phyloP scores from a whole-genome alignment of 1,284 basidiomycete genomes.

The Singerocomus inundabilis region DNA sequence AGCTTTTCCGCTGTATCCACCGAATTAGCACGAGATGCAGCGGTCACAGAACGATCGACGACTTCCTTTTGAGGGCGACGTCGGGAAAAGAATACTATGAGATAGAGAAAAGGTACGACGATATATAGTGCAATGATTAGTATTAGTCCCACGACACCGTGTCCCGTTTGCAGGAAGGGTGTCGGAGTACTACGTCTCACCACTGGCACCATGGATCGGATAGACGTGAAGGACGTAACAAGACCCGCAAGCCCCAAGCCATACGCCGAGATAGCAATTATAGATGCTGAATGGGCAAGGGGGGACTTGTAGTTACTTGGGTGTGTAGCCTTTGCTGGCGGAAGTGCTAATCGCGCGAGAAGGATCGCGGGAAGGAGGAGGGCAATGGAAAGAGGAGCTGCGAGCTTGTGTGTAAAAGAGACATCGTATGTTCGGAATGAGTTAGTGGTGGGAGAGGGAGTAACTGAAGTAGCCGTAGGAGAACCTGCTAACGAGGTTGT shows the following conservation, averaged over 20 bases:
- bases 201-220: constrained; percentile 30
- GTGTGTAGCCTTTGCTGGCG: constrained; percentile 34
- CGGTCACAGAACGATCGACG: constrained; percentile 22
- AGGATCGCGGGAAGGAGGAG: constrained; percentile 55
- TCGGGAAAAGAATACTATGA: constrained; percentile 32
- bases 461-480: constrained; percentile 21
- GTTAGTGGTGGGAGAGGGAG: constrained; percentile 24
- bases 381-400: constrained; percentile 63
- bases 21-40: constrained; percentile 38
- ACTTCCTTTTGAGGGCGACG: constrained; percentile 17
- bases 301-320: constrained; percentile 25
- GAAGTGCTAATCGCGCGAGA: constrained; percentile 50
- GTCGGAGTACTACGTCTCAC: constrained; percentile 36
- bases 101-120: constrained; percentile 47
- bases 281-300: constrained; percentile 38
- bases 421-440: constrained; percentile 44
- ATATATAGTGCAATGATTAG: constrained; percentile 61
- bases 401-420: constrained; percentile 60
- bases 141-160: constrained; percentile 60
- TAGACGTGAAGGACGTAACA: constrained; percentile 59
- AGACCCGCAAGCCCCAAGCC: constrained; percentile 61
- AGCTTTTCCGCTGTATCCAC: constrained; percentile 50
- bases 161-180: constrained; percentile 51
- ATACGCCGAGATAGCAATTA: constrained; percentile 52
- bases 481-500: constrained; percentile 25